These are phyloP conservation scores for Neurospora hispaniola DNA, from an alignment of 495 filamentous ascomycete species.

Conservation along the genomic window DNA sequence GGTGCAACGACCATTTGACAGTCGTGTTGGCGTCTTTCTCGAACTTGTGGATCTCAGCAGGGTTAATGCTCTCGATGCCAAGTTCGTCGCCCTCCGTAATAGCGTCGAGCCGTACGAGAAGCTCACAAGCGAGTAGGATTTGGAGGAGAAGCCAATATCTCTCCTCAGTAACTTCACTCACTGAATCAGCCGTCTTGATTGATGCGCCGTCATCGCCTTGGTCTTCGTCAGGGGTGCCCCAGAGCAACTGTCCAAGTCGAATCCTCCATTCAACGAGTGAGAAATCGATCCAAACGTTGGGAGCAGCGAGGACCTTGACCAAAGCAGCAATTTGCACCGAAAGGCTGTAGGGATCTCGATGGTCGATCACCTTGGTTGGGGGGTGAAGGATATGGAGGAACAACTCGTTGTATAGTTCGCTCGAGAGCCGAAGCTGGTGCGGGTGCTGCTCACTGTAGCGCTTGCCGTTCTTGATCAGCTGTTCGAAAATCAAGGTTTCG, in stretches of 20 bases:
- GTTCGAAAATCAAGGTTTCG: slow-evolving; percentile 41
- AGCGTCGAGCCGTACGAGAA: slow-evolving; percentile 64
- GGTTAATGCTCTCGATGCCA: slow-evolving; percentile 36
- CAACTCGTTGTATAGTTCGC: slow-evolving; percentile 48
- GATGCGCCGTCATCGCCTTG: slow-evolving; percentile 38
- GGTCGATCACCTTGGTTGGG: slow-evolving; percentile 45
- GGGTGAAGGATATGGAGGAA: slow-evolving; percentile 49
- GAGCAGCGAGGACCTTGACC: slow-evolving; percentile 42
- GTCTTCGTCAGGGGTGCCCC: slow-evolving; percentile 49
- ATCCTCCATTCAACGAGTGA: slow-evolving; percentile 72
- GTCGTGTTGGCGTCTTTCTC: slow-evolving; percentile 54
- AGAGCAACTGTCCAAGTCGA: slow-evolving; percentile 69
- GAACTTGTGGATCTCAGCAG: slow-evolving; percentile 52
- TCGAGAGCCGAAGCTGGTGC: slow-evolving; percentile 27
- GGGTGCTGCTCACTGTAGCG: slow-evolving; percentile 32
- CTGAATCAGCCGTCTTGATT: slow-evolving; percentile 26
- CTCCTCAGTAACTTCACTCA: slow-evolving; percentile 37
- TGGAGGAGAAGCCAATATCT: slow-evolving; percentile 75
- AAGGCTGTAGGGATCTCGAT: slow-evolving; percentile 47
- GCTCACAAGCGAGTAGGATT: slow-evolving; percentile 64
- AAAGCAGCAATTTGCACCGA: slow-evolving; percentile 48
- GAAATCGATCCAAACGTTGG: slow-evolving; percentile 67
- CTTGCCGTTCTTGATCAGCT: slow-evolving; percentile 37
- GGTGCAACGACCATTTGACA: slow-evolving; percentile 69
- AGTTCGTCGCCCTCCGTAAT: slow-evolving; percentile 50